Conservation (phyloP, 495 filamentous ascomycete genomes). For the Jackrogersella multiformis region DNA sequence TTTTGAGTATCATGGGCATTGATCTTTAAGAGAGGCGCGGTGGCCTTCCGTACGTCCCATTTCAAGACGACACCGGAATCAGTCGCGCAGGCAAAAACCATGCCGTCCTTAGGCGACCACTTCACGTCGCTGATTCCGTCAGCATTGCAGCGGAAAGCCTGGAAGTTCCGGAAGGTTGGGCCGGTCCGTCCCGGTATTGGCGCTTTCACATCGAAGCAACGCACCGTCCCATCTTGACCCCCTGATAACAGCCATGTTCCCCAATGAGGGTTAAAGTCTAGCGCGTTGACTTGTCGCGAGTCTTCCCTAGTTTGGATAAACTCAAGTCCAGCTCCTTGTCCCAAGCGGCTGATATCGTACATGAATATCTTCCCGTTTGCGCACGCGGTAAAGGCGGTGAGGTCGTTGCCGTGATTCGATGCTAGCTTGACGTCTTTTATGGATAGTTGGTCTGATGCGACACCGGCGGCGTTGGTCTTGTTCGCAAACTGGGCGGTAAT, state of each 20-base stretch:
- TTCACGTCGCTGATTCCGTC: constrained; percentile 87
- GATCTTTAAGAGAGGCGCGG: constrained; percentile 69
- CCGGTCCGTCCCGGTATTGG: constrained; percentile 52
- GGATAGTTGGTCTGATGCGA: constrained; percentile 74
- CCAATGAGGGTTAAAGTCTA: constrained; percentile 88
- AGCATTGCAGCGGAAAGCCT: constrained; percentile 62
- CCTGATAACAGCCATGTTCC: constrained; percentile 83
- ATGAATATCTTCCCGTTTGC: constrained; percentile 86
- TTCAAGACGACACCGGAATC: constrained; percentile 79
- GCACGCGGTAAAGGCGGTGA: constrained; percentile 81
- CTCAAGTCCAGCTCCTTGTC: constrained; percentile 68
- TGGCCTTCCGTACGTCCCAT: constrained; percentile 62
- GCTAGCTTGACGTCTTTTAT: constrained; percentile 90
- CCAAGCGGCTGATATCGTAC: constrained; percentile 78
- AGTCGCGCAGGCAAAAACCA: constrained; percentile 88
- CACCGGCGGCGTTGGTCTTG: constrained; percentile 61
- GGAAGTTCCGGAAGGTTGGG: constrained; percentile 53
- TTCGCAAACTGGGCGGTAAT: constrained; percentile 74
- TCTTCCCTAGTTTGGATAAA: constrained; percentile 79
- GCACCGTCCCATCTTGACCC: constrained; percentile 90
- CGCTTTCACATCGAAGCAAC: constrained; percentile 63
- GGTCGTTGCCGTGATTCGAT: constrained; percentile 50
- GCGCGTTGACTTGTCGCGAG: constrained; percentile 86
- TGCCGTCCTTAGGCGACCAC: constrained; percentile 86
- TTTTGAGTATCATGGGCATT: constrained; percentile 78